A percentile compares a stretch with the other conserved stretches of the same genome.
Conservation (phyloP, 1,284 basidiomycete species). For the Naganishia liquefaciens region DNA sequence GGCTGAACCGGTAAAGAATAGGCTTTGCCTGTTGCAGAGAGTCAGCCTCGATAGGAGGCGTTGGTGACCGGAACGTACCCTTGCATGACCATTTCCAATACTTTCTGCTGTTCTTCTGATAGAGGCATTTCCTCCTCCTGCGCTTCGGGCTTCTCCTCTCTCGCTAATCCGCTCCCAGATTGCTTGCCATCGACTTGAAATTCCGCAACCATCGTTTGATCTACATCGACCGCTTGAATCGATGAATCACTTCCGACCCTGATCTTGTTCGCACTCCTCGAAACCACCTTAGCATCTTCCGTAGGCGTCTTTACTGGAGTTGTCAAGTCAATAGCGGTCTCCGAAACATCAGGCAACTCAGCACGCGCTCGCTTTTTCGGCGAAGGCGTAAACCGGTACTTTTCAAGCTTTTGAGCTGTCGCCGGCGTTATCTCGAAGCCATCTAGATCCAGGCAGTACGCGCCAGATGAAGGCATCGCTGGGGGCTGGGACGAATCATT, state of each 20-base stretch:
- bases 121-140: conserved; percentile 47
- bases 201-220: conserved; percentile 6
- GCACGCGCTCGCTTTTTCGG: not conserved
- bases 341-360: not conserved
- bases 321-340: conserved; percentile 13
- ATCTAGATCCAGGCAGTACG: conserved; percentile 10
- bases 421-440: conserved; percentile 22
- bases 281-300: no score
- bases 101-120: conserved; percentile 74
- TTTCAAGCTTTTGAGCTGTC: conserved; percentile 11
- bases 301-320: conserved; percentile 1
- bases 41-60: not conserved
- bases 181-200: not conserved
- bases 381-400: conserved; percentile 19
- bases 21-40: conserved; percentile 58
- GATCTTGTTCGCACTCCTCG: no score
- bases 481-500: not conserved
- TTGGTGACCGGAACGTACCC: conserved; percentile 36
- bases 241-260: not conserved
- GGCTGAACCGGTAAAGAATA: conserved; percentile 92
- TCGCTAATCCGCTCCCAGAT: not conserved
- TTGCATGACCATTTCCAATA: conserved; percentile 67
- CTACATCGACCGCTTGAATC: not conserved
- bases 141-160: not conserved
- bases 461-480: not conserved